These are phyloP conservation scores for Xylariales sp. DNA, from an alignment of 2,329 filamentous ascomycete genomes.

Conservation along the genomic window DNA sequence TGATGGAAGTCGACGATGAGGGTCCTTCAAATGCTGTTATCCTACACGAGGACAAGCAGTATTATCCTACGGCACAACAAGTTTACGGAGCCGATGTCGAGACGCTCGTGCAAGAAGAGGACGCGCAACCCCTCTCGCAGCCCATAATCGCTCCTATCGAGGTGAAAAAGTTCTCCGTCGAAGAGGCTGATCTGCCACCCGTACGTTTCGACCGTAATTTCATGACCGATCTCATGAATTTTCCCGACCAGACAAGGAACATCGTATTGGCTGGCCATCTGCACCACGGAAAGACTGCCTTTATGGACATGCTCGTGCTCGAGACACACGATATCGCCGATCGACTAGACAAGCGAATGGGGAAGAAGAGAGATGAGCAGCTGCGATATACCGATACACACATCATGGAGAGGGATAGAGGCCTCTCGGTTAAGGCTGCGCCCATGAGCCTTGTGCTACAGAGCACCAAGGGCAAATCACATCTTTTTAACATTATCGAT, in stretches of 20 bases:
- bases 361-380: conserved; percentile 86
- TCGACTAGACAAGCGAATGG: conserved; percentile 81
- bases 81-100: conserved; percentile 95
- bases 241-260: conserved; percentile 93
- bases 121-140: conserved; percentile 90
- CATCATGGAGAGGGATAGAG: conserved; percentile 86
- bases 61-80: conserved; percentile 97
- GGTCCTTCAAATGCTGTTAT: conserved; percentile 97
- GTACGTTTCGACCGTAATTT: conserved; percentile 91
- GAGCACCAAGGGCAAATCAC: conserved; percentile 90
- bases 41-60: conserved; percentile 98
- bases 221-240: conserved; percentile 96
- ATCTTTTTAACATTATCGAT: conserved; percentile 93
- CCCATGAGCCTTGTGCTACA: conserved; percentile 95
- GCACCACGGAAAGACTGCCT: conserved; percentile 97
- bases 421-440: conserved; percentile 89
- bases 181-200: conserved; percentile 89
- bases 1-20: conserved; percentile 94
- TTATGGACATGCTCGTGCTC: conserved; percentile 97
- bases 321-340: conserved; percentile 92
- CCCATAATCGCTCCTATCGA: conserved; percentile 94
- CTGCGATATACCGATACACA: conserved; percentile 95
- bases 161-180: conserved; percentile 94
- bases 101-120: conserved; percentile 95
- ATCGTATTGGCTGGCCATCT: conserved; percentile 91